Base-by-base conservation (phyloP, 2,329 filamentous ascomycete species). In the Emergomyces orientalis region DNA sequence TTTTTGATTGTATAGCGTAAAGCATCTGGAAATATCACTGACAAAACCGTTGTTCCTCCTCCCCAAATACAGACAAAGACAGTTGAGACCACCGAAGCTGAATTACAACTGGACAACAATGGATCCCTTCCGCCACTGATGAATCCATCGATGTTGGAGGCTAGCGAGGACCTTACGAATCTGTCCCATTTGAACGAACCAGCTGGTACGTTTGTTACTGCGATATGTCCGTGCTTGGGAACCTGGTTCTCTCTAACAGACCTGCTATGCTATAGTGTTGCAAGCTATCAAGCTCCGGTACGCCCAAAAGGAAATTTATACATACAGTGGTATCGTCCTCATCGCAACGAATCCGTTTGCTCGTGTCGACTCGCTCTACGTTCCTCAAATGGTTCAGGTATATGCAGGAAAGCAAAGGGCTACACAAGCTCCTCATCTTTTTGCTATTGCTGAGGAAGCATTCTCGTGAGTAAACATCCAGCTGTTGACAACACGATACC, bases 321-420 rank as follows among this genome's bases (percentile, higher is more conserved):
- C 94, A 73, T 99, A 99, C 81, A 96, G 91, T 75, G 94, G 94
- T 74, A 97, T 99, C 73, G 94, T 99, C 68, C 83, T 99, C 70
- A 99, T 99, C 80, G 94, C 94, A 66, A 96, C 94, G 67, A 99
- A 99, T 79, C 94, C 94, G 27, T 99, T 99, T 73, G 94, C 95
- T 61, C 86, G 94, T 68, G 92, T 99, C 69, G 94, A 99, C 76
- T 99, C 94, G 51, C 86, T 99, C 72, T 99, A 99, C 77, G 94
- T 99, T 13, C 92, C 93, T 22, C 94, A 94, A 68, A 99, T 99
- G 93, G 92, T 99, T n/a, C 94, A 99, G 77, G 91, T 97, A 47
- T 99, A 99, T 78, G 92, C 94, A 63, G 94, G 94, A 73, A 97
- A 93, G 78, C 92, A 97, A 77, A 86, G 94, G 77, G 91, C 92